Evolutionary conservation across 2,329 filamentous ascomycete genomes (phyloP).

Genomic region (Volutella citrinella): DNA sequence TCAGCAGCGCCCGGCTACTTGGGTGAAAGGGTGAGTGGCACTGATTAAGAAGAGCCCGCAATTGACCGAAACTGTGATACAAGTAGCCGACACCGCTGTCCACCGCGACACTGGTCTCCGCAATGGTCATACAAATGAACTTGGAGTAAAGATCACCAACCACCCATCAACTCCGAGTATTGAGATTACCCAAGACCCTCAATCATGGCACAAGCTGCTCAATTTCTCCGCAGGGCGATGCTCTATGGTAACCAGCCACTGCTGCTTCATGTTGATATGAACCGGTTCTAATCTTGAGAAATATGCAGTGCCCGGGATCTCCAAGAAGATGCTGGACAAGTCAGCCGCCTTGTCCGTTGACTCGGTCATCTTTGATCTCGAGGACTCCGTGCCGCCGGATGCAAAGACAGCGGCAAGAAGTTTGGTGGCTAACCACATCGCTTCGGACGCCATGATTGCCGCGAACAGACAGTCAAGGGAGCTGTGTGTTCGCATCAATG

Average conservation of each 20-base stretch:
- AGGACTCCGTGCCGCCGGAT: slow-evolving; percentile 9
- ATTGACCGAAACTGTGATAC: too few species aligned
- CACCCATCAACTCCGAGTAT: too few species aligned
- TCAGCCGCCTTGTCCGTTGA: slow-evolving; percentile 1
- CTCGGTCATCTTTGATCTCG: slow-evolving; percentile 9
- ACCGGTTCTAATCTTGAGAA: slow-evolving; percentile 3
- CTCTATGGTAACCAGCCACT: slow-evolving; percentile 1
- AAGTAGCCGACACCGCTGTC: too few species aligned
- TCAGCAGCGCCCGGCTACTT: too few species aligned
- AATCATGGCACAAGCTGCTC: too few species aligned
- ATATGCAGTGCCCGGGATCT: slow-evolving; percentile 9
- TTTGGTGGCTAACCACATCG: slow-evolving; percentile 3
- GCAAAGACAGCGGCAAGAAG: slow-evolving; percentile 1
- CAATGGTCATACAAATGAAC: too few species aligned
- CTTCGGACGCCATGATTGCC: slow-evolving; percentile 1
- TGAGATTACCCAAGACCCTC: too few species aligned
- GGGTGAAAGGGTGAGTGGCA: too few species aligned
- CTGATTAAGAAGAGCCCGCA: too few species aligned
- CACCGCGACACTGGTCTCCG: too few species aligned
- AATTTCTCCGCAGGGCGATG: slow-evolving; percentile 1
- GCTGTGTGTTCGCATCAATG: slow-evolving; percentile 4
- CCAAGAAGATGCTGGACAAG: slow-evolving; percentile 9
- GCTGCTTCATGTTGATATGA: neutral
- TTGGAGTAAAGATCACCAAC: too few species aligned
- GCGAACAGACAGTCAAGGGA: neutral